Base-by-base conservation (phyloP, 202 grass and related monocot species). In the Digitaria exilis region DNA sequence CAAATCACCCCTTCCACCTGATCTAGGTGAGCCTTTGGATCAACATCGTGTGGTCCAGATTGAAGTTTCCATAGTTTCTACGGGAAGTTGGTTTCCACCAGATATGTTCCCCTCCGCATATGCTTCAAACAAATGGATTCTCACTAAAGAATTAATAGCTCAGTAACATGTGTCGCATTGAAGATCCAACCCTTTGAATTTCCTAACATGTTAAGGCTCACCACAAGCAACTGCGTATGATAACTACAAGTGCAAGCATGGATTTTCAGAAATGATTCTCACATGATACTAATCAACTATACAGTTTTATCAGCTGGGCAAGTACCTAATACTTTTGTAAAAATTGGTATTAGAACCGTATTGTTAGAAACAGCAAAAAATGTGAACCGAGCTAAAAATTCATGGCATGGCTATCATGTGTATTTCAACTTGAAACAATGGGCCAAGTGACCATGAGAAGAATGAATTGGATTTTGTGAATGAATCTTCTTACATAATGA, bases 131-230 rank as follows among this genome's bases (percentile, higher is more conserved):
- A 2, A n/a, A 49, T 37, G 37, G 6, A 14, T 14, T 60, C 9
- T 5, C 11, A 59, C 35, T 7, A 9, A 81, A 19, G 1, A n/a
- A 65, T 48, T 48, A 18, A 3, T 21, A 74, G 74, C 64, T n/a
- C n/a, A n/a, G 6, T 84, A 77, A 82, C 58, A 79, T 57, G 49
- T 39, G 84, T 68, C 77, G 62, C 76, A 84, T 41, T 1, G 65
- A 89, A 79, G 73, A 58, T 42, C 61, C 57, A 79, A 78, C 62
- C 39, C 75, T 67, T 49, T 25, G 68, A 76, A 62, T 55, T 44
- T 80, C 58, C 85, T 86, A 76, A 76, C 26, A 82, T 84, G 74
- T 84, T 89, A 84, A 51, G 66, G 50, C 28, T 71, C 81, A 82
- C 75, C 70, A 87, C 61, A 66, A 66, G 41, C 76, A 71, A 81